Percentiles rank a stretch among this genome's conserved stretches.
These are phyloP conservation scores for Rhodotorula sphaerocarpa DNA, from an alignment of 768 basidiomycete genomes.

Conservation along the genomic window DNA sequence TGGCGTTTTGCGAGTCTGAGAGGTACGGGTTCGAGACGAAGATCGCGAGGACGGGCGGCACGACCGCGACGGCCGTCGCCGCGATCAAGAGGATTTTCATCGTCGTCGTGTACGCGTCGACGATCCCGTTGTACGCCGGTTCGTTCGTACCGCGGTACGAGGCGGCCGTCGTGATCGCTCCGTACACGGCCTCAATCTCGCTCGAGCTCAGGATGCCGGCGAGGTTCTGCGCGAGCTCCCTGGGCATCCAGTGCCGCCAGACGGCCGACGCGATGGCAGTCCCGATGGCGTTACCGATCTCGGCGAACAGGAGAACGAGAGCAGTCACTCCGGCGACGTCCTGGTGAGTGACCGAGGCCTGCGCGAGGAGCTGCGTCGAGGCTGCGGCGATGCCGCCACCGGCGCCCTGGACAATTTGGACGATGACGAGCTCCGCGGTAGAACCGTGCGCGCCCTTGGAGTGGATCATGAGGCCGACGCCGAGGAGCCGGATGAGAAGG, in stretches of 20 bases:
- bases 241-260: conserved; percentile 51
- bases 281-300: conserved; percentile 44
- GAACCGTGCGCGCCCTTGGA: conserved; percentile 55
- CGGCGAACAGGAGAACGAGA: conserved; percentile 44
- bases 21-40: conserved; percentile 62
- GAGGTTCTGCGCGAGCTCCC: conserved; percentile 53
- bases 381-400: conserved; percentile 61
- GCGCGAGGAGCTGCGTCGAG: conserved; percentile 42
- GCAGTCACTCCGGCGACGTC: conserved; percentile 45
- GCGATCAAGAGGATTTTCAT: conserved; percentile 50
- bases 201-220: conserved; percentile 48
- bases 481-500: conserved; percentile 56
- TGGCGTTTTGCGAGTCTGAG: conserved; percentile 62
- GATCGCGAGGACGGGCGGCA: conserved; percentile 56
- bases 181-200: conserved; percentile 31
- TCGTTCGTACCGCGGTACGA: conserved; percentile 47
- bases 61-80: conserved; percentile 51
- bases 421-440: conserved; percentile 52
- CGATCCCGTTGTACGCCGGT: conserved; percentile 55
- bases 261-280: conserved; percentile 41
- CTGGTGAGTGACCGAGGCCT: conserved; percentile 44
- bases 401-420: conserved; percentile 63
- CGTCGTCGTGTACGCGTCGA: conserved; percentile 42
- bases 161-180: conserved; percentile 47
- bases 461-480: conserved; percentile 62